Evolutionary conservation across 306 rosid species (phyloP).

Genomic region (Leucaena leucocephala): DNA sequence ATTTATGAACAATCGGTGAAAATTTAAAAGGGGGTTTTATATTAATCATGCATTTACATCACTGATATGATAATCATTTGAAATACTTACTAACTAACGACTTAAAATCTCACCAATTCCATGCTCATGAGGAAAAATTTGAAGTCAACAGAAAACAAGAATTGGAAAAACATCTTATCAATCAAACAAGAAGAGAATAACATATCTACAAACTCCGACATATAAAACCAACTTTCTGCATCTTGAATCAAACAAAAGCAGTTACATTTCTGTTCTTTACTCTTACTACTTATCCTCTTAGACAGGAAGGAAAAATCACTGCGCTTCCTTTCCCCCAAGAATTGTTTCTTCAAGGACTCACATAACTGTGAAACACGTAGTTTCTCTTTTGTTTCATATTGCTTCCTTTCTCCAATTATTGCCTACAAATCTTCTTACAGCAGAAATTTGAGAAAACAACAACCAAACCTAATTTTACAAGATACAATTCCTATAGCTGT

Average conservation of each 20-base stretch:
- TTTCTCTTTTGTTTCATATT: not conserved
- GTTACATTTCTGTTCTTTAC: not conserved
- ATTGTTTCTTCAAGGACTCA: not conserved
- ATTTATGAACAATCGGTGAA: not conserved
- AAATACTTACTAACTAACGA: not conserved
- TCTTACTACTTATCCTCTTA: not conserved
- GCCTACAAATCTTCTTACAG: not conserved
- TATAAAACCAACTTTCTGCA: not conserved
- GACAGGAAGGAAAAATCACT: constrained; percentile 3
- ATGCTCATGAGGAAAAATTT: not conserved
- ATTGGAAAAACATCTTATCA: not conserved
- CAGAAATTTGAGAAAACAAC: constrained; percentile 5
- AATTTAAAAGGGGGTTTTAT: not conserved
- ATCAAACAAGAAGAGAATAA: not conserved
- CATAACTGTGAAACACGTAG: not conserved
- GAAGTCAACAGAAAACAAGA: not conserved
- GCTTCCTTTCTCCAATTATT: not conserved
- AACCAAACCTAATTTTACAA: not conserved
- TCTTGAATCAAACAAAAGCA: not conserved
- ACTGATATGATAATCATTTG: not conserved
- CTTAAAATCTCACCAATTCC: not conserved
- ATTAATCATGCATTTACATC: not conserved
- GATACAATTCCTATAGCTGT: not conserved
- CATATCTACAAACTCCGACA: not conserved
- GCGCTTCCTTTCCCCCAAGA: not conserved